phyloP scores from a whole-genome alignment of 768 basidiomycete species.

The Rubroboletus pulcherrimus region DNA sequence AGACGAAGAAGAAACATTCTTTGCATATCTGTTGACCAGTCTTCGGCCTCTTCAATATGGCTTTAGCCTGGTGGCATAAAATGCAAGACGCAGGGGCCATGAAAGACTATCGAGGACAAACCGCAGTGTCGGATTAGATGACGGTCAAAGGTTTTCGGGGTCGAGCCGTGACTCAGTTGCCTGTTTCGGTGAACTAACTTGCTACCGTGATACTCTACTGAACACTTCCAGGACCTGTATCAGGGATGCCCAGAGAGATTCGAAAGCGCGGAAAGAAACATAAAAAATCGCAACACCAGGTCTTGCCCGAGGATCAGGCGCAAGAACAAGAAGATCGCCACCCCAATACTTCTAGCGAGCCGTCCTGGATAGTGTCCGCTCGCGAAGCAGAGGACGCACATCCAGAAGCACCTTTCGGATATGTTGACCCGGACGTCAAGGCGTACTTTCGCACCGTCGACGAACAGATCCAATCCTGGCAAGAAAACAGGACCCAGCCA shows the following conservation, averaged over 20 bases:
- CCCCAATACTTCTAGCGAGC: slow-evolving; percentile 35
- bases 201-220: background rate
- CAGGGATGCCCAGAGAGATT: slow-evolving; percentile 66
- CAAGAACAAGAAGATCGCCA: slow-evolving; percentile 3
- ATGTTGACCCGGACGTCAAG: slow-evolving; percentile 84
- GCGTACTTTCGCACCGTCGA: slow-evolving; percentile 92
- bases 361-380: slow-evolving; percentile 67
- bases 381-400: slow-evolving; percentile 40
- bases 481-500: slow-evolving; percentile 42
- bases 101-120: background rate
- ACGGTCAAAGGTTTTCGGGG: background rate
- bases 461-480: slow-evolving; percentile 84
- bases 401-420: slow-evolving; percentile 82
- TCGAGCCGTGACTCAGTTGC: background rate
- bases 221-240: background rate
- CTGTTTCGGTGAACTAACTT: slow-evolving; percentile 4
- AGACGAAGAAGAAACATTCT: slow-evolving; percentile 94
- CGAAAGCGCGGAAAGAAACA: slow-evolving; percentile 76
- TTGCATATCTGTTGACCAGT: slow-evolving; percentile 97
- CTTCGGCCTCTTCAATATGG: slow-evolving; percentile 92
- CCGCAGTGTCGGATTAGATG: background rate
- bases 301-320: background rate
- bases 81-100: slow-evolving; percentile 85
- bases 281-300: slow-evolving; percentile 43
- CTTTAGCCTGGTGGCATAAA: slow-evolving; percentile 69